Conservation (phyloP, 139 green algal species). For the Chlamydomonas sphaeroides region DNA sequence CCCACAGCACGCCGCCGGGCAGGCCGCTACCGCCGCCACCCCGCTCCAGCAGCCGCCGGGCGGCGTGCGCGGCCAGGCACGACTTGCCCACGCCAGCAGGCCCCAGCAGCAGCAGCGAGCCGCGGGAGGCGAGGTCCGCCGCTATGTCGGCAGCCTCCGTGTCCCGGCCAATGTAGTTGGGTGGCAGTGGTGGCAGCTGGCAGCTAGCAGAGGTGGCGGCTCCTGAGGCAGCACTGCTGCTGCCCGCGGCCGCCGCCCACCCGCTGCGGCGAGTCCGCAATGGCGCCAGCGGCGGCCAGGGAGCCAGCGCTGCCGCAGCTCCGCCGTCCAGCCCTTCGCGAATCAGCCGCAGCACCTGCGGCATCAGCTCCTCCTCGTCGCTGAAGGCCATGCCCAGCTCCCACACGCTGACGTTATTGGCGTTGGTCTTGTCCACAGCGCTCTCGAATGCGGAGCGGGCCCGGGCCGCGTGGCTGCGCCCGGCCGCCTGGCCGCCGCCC, state of each 20-base stretch:
- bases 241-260: no score
- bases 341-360: neutral
- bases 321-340: no score
- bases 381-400: conserved; percentile 9
- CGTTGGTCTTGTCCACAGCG: neutral
- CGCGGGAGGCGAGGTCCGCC: no score
- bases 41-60: neutral
- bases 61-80: conserved; percentile 7
- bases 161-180: neutral
- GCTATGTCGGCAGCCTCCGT: no score
- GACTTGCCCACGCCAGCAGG: conserved; percentile 21
- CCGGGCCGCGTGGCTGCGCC: no score
- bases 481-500: no score
- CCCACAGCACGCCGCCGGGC: neutral
- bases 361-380: neutral
- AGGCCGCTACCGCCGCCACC: neutral
- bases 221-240: no score
- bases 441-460: no score
- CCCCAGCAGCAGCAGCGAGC: neutral
- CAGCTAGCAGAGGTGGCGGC: no score
- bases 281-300: no score
- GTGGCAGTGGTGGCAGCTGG: neutral
- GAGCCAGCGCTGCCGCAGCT: no score
- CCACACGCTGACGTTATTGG: conserved; percentile 1
- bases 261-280: no score